Conservation (phyloP, 495 filamentous ascomycete genomes). For the Physcia stellaris region DNA sequence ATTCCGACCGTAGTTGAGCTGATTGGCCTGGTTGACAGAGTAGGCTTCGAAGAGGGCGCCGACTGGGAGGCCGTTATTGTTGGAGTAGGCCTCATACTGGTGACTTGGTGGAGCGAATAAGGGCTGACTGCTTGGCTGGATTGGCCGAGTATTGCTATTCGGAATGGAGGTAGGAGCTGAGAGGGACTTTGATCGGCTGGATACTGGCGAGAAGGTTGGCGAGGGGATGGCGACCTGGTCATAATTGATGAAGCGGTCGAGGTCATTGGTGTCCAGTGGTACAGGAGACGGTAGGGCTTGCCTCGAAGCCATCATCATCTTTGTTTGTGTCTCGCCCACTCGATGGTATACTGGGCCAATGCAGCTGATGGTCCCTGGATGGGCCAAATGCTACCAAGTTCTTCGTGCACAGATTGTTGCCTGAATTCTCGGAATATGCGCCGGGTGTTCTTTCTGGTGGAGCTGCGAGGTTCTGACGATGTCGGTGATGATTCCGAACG, state of each 20-base stretch:
- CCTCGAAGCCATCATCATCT: too few species aligned
- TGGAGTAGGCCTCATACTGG: conserved; percentile 81
- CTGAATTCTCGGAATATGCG: too few species aligned
- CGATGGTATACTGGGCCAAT: too few species aligned
- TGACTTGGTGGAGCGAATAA: conserved; percentile 69
- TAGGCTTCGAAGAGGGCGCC: conserved; percentile 60
- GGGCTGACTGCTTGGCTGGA: conserved; percentile 31
- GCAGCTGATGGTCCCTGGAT: too few species aligned
- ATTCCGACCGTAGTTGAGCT: conserved; percentile 38
- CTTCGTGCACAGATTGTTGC: too few species aligned
- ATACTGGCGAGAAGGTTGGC: conserved; percentile 33
- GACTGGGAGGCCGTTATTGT: conserved; percentile 78
- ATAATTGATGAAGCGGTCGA: conserved; percentile 12
- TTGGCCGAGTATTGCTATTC: conserved; percentile 23
- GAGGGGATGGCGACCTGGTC: conserved; percentile 17
- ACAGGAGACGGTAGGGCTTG: background rate
- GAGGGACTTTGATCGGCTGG: conserved; percentile 21
- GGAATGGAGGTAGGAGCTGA: conserved; percentile 22
- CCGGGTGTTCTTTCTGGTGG: too few species aligned
- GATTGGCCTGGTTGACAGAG: conserved; percentile 45
- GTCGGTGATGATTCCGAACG: too few species aligned
- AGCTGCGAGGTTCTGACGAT: too few species aligned
- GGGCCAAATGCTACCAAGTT: too few species aligned
- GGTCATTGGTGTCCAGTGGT: conserved; percentile 5
- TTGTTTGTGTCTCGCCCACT: too few species aligned